Conservation (phyloP, 2,329 filamentous ascomycete species). For the Cordyceps militaris region DNA sequence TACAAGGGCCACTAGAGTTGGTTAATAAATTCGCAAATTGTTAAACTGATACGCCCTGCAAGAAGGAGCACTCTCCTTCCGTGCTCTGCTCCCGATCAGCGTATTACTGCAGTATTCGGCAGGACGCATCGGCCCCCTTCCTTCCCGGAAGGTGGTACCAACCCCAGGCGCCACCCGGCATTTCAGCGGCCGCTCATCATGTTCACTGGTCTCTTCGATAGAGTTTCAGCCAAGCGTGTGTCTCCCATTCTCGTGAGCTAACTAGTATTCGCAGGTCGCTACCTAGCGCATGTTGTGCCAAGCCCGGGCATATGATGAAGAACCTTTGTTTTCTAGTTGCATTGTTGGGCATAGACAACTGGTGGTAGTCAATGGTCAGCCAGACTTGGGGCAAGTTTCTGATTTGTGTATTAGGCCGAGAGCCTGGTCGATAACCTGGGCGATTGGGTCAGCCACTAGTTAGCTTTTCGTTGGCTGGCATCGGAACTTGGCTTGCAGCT, state of each 20-base stretch:
- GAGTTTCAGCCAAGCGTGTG: neutral
- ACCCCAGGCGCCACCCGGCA: neutral
- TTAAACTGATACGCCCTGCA: neutral
- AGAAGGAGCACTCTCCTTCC: neutral
- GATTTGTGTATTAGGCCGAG: too few species aligned
- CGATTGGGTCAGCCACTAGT: too few species aligned
- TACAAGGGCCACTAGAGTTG: too few species aligned
- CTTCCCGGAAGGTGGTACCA: constrained; percentile 2
- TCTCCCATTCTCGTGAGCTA: neutral
- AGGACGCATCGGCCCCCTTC: neutral
- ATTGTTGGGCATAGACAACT: neutral
- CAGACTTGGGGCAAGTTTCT: too few species aligned
- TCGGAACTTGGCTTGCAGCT: too few species aligned
- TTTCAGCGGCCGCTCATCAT: neutral
- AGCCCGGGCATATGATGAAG: neutral
- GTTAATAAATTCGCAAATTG: too few species aligned
- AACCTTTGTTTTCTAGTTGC: neutral
- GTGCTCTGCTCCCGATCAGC: neutral
- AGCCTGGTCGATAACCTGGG: too few species aligned
- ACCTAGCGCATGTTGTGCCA: neutral
- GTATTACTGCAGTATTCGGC: neutral
- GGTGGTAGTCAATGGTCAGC: too few species aligned
- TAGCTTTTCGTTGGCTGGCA: too few species aligned
- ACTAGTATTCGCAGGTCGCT: constrained; percentile 1
- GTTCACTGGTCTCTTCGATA: neutral